Percentiles rank a stretch among this genome's conserved stretches.
phyloP scores from a whole-genome alignment of 257 asterid genomes.

The Ilex aquifolium region DNA sequence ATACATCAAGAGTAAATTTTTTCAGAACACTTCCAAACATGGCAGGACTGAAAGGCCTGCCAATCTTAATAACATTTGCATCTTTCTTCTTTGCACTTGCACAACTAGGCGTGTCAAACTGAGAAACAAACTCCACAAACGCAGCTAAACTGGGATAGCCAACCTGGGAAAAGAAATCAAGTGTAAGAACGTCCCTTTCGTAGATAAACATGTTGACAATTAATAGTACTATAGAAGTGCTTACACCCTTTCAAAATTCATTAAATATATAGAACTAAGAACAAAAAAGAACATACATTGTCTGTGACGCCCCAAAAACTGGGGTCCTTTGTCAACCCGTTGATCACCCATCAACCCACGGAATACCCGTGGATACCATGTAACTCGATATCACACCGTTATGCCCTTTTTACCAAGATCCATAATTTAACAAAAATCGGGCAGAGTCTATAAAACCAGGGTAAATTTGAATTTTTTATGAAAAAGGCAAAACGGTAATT shows the following conservation, averaged over 20 bases:
- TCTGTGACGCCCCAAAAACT: no score
- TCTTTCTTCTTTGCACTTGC: slow-evolving; percentile 47
- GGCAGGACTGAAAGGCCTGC: slow-evolving; percentile 59
- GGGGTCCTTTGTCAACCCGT: no score
- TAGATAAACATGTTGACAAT: neutral
- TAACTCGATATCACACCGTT: no score
- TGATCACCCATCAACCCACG: no score
- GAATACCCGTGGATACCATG: no score
- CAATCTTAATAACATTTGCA: slow-evolving; percentile 41
- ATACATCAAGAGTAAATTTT: slow-evolving; percentile 81
- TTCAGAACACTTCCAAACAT: slow-evolving; percentile 71
- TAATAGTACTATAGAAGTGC: neutral
- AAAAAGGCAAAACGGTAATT: no score
- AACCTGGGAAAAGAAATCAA: slow-evolving; percentile 33
- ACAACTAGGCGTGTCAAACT: slow-evolving; percentile 51
- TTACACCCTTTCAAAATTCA: neutral
- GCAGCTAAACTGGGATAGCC: slow-evolving; percentile 71
- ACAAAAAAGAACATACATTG: slow-evolving; percentile 41
- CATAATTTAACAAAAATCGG: no score
- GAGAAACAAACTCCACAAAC: slow-evolving; percentile 62
- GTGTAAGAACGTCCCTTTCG: neutral
- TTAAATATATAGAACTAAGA: neutral
- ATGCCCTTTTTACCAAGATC: no score
- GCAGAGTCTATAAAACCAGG: no score
- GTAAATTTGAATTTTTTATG: no score